phyloP scores from a whole-genome alignment of 2,329 filamentous ascomycete species.

The Neopestalotiopsis sp. region DNA sequence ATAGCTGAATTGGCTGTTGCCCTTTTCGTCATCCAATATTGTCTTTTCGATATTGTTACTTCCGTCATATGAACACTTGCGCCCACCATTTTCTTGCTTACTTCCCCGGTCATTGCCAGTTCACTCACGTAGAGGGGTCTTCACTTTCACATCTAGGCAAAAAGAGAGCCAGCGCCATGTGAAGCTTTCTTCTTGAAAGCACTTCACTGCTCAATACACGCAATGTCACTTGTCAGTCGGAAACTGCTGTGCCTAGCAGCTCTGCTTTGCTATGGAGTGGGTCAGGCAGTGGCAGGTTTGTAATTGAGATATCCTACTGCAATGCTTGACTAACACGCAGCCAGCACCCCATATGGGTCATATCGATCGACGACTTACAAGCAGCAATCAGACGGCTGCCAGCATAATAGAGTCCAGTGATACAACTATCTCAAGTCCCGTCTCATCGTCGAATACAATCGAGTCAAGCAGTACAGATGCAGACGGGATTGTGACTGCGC shows the following conservation, averaged over 20 bases:
- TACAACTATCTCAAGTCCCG: neutral
- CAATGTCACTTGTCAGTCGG: slow-evolving; percentile 26
- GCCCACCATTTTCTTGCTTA: neutral
- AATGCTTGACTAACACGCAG: neutral
- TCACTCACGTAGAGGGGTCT: neutral
- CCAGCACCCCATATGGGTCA: slow-evolving; percentile 6
- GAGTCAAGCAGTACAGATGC: neutral
- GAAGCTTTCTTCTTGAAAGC: slow-evolving; percentile 13
- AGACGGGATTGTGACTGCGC: neutral
- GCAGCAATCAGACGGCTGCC: slow-evolving; percentile 5
- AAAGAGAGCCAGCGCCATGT: slow-evolving; percentile 22
- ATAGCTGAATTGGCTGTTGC: slow-evolving; percentile 2
- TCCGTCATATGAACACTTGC: neutral
- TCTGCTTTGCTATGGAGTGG: slow-evolving; percentile 24
- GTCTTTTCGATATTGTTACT: neutral
- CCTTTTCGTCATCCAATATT: slow-evolving; percentile 1
- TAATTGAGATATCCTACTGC: slow-evolving; percentile 12
- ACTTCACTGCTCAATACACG: slow-evolving; percentile 13
- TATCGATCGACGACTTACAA: slow-evolving; percentile 8
- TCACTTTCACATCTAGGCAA: slow-evolving; percentile 18
- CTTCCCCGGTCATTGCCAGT: neutral
- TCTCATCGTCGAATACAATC: neutral
- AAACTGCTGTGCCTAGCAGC: slow-evolving; percentile 28
- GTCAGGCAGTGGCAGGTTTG: slow-evolving; percentile 26
- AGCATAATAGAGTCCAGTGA: neutral